Base-by-base conservation (phyloP, 75 land plant species). In the Gnetum montanum region DNA sequence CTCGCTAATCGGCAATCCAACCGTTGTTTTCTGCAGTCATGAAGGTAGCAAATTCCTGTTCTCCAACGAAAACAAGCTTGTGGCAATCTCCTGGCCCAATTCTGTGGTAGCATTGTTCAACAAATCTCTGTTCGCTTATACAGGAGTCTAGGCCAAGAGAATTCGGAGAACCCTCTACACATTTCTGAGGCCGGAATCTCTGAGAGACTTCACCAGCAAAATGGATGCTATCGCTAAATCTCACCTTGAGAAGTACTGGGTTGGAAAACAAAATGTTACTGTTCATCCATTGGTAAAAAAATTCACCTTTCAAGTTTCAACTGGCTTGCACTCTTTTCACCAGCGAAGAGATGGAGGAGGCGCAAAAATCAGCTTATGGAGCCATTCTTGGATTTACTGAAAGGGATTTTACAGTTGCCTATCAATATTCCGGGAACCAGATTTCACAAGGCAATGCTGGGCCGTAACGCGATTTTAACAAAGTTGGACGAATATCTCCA, bases 361-460 rank as follows among this genome's bases (percentile, higher is more conserved):
- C 11, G n/a, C 41, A 0, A 4, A 38, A n/a, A 12, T 3, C 11
- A n/a, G 41, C 41, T 38, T 38, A 12, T 6, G 41, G n/a, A 38
- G 0, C 41, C 11, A 12, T 38, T 38, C 6, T 12, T 2, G 41
- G 41, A 2, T 4, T 6, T 38, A 2, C 7, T 38, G 41, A 38
- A 38, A 38, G 41, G 41, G 25, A 10, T 68, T 31, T 22, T 73
- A 11, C 43, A 70, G 36, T 25, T 78, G 6, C 72, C 81, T 6
- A 70, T 78, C 4, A 56, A 68, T 44, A 33, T 73, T 3, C 73
- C 72, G 0, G 72, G 72, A 5, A 73, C 72, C 1, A 54, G 68
- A 12, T 69, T 55, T 29, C 33, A 45, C 27, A 15, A 58, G 22
- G 76, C 58, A n/a, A 72, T 60, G 23, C 51, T 57, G 11, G 73